A percentile compares a stretch with the other conserved stretches of the same genome.
Conservation (phyloP, 805 yeast genomes). For the Ogataea ganodermae region DNA sequence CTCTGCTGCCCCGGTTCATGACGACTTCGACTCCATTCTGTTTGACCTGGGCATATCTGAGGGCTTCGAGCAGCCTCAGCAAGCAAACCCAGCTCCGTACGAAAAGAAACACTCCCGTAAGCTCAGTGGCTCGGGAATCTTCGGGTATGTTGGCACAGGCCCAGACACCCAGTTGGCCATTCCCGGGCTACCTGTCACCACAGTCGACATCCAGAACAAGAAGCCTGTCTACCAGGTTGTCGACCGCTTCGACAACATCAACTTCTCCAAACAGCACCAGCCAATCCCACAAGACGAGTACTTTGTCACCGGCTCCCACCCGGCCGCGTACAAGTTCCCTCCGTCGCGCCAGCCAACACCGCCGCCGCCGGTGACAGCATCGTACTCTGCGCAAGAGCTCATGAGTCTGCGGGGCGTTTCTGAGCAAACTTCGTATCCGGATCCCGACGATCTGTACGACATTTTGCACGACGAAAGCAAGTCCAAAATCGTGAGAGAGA, state of each 20-base stretch:
- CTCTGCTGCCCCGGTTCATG: slow-evolving; percentile 14
- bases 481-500: background rate
- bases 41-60: slow-evolving; percentile 36
- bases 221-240: slow-evolving; percentile 37
- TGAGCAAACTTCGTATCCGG: background rate
- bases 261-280: slow-evolving; percentile 12
- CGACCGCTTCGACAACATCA: slow-evolving; percentile 39
- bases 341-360: slow-evolving; percentile 36
- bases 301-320: slow-evolving; percentile 47
- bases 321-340: slow-evolving; percentile 60
- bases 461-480: background rate
- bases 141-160: slow-evolving; percentile 65
- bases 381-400: slow-evolving; percentile 45
- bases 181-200: slow-evolving; percentile 44
- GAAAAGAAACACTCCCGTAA: slow-evolving; percentile 53
- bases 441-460: background rate
- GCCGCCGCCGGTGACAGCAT: slow-evolving; percentile 27
- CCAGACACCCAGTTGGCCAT: slow-evolving; percentile 58
- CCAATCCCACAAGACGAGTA: slow-evolving; percentile 40
- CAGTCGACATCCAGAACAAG: slow-evolving; percentile 27
- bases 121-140: slow-evolving; percentile 78
- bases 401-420: slow-evolving; percentile 30
- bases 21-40: slow-evolving; percentile 34
- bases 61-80: slow-evolving; percentile 29
- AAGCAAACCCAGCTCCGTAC: slow-evolving; percentile 4